Base-by-base conservation (phyloP, 371 early-diverging fungal species). In the Mucor lusitanicus region DNA sequence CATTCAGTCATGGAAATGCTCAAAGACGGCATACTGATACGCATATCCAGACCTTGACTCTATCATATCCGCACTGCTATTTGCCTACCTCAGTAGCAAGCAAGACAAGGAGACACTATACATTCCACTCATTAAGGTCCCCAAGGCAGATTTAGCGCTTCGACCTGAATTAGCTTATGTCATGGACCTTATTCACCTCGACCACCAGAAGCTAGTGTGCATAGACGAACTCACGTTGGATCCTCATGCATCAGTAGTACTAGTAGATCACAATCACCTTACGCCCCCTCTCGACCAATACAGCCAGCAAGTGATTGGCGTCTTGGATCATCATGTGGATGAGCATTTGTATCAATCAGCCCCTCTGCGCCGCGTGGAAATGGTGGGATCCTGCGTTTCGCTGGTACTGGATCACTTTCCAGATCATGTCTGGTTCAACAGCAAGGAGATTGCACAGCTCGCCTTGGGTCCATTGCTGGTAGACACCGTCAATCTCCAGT, bases 251-350 rank as follows among this genome's bases (percentile, higher is more conserved):
- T 61, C 70, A 11, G 39, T 83, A 2, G 46, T 86, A 28, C 72
- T 91, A 23, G 81, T 88, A 21, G 92, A 92, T 56, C 91, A 91
- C 55, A 92, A 92, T 66, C 70, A 72, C 7, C 69, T 90, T 15
- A 76, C 89, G 0, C 71, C 73, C 15, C 79, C 85, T 2, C 79
- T 89, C 32, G 46, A 64, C 50, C 44, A 48, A 0, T 39, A 48
- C 25, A 58, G 56, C 53, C 76, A 71, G 66, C 70, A 67, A 13
- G 87, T 94, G 6, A 66, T 71, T 1, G 90, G 88, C 6, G 72
- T 94, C 11, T 42, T 92, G 11, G 94, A 94, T 73, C 94, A 94
- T 66, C 94, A 94, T 67, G 75, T 67, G 1, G 93, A 94, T 69
- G 89, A 88, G 59, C 70, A 69, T 4, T 59, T 73, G 7, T 86